These are phyloP conservation scores for Jatropha podagrica DNA, from an alignment of 441 rosid species.

Conservation along the genomic window DNA sequence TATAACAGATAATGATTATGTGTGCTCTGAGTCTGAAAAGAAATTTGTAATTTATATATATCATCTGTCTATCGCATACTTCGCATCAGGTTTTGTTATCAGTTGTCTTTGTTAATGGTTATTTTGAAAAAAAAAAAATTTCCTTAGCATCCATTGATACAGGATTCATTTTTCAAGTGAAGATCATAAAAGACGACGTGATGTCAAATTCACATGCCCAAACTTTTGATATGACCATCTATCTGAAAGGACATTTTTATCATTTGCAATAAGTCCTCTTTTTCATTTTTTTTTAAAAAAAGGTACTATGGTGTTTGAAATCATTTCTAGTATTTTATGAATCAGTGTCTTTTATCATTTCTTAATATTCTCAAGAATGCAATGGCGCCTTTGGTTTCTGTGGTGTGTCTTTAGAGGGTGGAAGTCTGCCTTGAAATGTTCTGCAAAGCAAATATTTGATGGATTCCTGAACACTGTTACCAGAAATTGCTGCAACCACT, in stretches of 20 bases:
- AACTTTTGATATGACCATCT: too few relatives aligned
- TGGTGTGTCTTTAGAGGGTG: neutral
- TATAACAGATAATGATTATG: neutral
- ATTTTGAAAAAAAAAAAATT: too few relatives aligned
- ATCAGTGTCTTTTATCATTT: neutral
- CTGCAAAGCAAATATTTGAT: conserved; percentile 4
- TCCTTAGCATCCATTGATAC: too few relatives aligned
- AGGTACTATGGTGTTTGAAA: neutral
- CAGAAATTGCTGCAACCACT: neutral
- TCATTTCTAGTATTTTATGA: neutral
- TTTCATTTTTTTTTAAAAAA: neutral
- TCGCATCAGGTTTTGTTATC: neutral
- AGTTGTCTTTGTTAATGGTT: neutral
- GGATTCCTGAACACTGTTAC: neutral
- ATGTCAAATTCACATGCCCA: too few relatives aligned
- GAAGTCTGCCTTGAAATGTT: neutral
- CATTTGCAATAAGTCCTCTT: neutral
- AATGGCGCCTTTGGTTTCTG: neutral
- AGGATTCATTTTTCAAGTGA: too few relatives aligned
- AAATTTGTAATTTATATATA: neutral
- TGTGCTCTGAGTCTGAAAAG: neutral
- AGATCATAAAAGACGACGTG: too few relatives aligned
- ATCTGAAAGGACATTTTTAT: too few relatives aligned
- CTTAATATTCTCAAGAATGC: neutral
- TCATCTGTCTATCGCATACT: neutral